phyloP scores from a whole-genome alignment of 352 stramenopile genomes.

The Pythium brachiatum region DNA sequence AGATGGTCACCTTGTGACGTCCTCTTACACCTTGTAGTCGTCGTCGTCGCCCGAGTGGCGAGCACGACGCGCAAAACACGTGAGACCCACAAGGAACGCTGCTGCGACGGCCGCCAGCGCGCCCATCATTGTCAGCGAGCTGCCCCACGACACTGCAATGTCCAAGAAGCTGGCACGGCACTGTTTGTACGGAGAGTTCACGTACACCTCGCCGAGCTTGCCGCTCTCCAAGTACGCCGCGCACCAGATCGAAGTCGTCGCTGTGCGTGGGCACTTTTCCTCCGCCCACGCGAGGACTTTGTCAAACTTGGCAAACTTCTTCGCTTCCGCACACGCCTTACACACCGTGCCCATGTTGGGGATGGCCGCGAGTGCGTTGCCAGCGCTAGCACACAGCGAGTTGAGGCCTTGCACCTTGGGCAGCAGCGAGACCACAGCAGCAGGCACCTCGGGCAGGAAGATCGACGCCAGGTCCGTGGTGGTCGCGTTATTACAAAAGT shows the following conservation, averaged over 20 bases:
- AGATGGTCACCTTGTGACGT: not conserved
- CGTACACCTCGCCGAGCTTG: constrained; percentile 44
- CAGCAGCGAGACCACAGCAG: constrained; percentile 38
- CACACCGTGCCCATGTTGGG: constrained; percentile 43
- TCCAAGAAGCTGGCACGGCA: constrained; percentile 68
- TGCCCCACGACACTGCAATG: constrained; percentile 62
- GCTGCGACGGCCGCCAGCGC: constrained; percentile 46
- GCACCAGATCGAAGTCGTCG: constrained; percentile 54
- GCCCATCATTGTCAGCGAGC: constrained; percentile 49
- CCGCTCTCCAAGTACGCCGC: constrained; percentile 48
- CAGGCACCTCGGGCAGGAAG: constrained; percentile 56
- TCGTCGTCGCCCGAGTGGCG: constrained; percentile 20
- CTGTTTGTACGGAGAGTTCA: constrained; percentile 70
- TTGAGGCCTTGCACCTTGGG: constrained; percentile 60
- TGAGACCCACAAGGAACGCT: constrained; percentile 51
- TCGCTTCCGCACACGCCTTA: constrained; percentile 52
- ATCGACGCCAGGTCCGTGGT: constrained; percentile 48
- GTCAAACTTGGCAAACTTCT: constrained; percentile 60
- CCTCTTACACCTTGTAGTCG: constrained; percentile 18
- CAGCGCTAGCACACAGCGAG: constrained; percentile 42
- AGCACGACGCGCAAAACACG: constrained; percentile 57
- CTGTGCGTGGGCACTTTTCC: constrained; percentile 51
- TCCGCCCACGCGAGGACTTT: constrained; percentile 70
- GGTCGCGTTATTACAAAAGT: constrained; percentile 82
- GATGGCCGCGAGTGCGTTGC: constrained; percentile 25